These are phyloP conservation scores for Adansonia rubrostipa DNA, from an alignment of 441 rosid genomes.

Conservation along the genomic window DNA sequence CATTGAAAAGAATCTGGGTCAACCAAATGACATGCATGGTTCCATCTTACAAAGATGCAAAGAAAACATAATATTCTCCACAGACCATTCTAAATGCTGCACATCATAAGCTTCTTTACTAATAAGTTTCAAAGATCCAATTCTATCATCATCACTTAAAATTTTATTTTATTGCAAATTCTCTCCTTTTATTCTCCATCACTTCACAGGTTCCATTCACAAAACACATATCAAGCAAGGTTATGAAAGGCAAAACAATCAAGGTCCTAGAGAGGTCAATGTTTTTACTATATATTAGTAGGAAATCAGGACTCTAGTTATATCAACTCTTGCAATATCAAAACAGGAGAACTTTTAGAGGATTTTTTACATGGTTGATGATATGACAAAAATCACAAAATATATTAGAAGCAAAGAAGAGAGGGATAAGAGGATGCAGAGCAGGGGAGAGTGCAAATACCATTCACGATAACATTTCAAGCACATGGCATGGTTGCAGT, in stretches of 20 bases:
- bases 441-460: conserved; percentile 41
- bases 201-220: not conserved
- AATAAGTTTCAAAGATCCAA: conserved; percentile 1
- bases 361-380: not conserved
- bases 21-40: not conserved
- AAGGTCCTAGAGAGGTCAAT: not conserved
- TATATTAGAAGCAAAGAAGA: not conserved
- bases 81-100: not conserved
- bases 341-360: not conserved
- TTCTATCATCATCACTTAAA: not conserved
- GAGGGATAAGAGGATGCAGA: not conserved
- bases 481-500: conserved; percentile 72
- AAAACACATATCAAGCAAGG: not conserved
- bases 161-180: not conserved
- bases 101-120: not conserved
- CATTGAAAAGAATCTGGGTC: not conserved
- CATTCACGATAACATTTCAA: conserved; percentile 69
- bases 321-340: not conserved
- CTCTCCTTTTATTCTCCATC: not conserved
- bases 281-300: not conserved
- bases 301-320: not conserved
- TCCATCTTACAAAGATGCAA: not conserved
- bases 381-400: not conserved
- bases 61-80: not conserved
- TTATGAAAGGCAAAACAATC: not conserved